phyloP scores from a whole-genome alignment of 176 grass and related monocot genomes.

The Saccharum officinarum region DNA sequence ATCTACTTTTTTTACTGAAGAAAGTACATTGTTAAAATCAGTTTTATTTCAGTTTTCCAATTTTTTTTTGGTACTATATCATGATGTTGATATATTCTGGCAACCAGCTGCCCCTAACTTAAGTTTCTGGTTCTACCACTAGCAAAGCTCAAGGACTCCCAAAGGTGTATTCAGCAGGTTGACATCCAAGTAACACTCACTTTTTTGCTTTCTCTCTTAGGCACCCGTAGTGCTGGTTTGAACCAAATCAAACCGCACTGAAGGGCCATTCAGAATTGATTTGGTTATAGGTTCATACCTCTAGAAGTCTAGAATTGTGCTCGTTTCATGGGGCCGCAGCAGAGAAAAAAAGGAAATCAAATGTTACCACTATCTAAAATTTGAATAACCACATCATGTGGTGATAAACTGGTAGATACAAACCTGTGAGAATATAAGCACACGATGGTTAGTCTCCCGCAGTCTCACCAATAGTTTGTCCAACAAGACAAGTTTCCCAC shows the following conservation, averaged over 20 bases:
- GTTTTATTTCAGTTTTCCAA: not conserved
- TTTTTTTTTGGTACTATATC: not conserved
- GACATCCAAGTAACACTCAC: not conserved
- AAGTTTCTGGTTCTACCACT: not conserved
- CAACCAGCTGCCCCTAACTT: too few species aligned
- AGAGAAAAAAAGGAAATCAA: not conserved
- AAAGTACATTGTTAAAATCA: not conserved
- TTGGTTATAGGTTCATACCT: not conserved
- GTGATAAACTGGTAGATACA: conserved; percentile 31
- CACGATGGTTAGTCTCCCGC: conserved; percentile 94
- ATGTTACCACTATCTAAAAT: not conserved
- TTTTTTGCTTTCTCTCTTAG: not conserved
- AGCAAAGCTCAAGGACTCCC: not conserved
- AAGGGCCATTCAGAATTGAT: not conserved
- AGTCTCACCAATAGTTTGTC: conserved; percentile 86
- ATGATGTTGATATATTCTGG: not conserved
- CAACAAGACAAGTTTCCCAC: conserved; percentile 94
- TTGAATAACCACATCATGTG: not conserved
- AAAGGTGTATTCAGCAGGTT: not conserved
- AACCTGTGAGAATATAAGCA: conserved; percentile 98
- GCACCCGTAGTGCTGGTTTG: not conserved
- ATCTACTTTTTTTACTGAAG: not conserved
- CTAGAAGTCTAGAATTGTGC: not conserved
- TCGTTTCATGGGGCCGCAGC: not conserved
- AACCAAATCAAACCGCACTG: not conserved